A percentile compares a stretch with the other conserved stretches of the same genome.
These are phyloP conservation scores for Brassica juncea DNA, from an alignment of 345 rosid species.

Conservation along the genomic window DNA sequence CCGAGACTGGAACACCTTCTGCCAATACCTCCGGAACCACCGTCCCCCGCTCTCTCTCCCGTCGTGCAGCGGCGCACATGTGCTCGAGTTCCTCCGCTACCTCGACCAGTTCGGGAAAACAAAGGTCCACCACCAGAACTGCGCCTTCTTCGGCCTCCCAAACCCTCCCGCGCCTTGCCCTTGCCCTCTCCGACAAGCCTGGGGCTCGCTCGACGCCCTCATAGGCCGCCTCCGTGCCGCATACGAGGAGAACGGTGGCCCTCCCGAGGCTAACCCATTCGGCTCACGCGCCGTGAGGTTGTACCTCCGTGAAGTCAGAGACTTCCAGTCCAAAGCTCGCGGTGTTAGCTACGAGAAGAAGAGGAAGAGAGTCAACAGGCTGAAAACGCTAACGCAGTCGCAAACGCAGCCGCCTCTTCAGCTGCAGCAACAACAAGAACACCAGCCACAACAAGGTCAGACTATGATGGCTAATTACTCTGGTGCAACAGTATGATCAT, in stretches of 20 bases:
- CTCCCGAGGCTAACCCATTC: slow-evolving; percentile 42
- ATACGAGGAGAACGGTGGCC: slow-evolving; percentile 45
- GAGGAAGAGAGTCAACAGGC: slow-evolving; percentile 50
- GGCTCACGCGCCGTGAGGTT: slow-evolving; percentile 45
- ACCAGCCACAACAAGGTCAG: slow-evolving; percentile 37
- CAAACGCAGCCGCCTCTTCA: slow-evolving; percentile 31
- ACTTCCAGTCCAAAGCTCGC: slow-evolving; percentile 41
- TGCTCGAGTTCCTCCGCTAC: slow-evolving; percentile 43
- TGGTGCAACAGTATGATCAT: slow-evolving; percentile 32
- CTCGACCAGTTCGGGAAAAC: slow-evolving; percentile 46
- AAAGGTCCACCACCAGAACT: slow-evolving; percentile 36
- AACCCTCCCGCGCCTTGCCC: slow-evolving; percentile 45
- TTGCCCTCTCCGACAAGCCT: slow-evolving; percentile 44
- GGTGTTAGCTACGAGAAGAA: slow-evolving; percentile 45
- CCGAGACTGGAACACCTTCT: slow-evolving; percentile 47
- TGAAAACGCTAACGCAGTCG: slow-evolving; percentile 13
- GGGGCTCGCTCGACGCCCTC: slow-evolving; percentile 45
- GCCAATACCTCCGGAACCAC: slow-evolving; percentile 46
- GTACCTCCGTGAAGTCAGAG: slow-evolving; percentile 43
- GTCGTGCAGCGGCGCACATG: slow-evolving; percentile 45
- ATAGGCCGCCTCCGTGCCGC: slow-evolving; percentile 46
- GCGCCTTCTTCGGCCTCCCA: slow-evolving; percentile 43
- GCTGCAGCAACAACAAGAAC: slow-evolving; percentile 27
- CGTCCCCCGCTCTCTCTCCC: slow-evolving; percentile 44
- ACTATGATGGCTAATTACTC: slow-evolving; percentile 41